phyloP scores from a whole-genome alignment of 2,329 filamentous ascomycete genomes.

The Blumeria graminis region DNA sequence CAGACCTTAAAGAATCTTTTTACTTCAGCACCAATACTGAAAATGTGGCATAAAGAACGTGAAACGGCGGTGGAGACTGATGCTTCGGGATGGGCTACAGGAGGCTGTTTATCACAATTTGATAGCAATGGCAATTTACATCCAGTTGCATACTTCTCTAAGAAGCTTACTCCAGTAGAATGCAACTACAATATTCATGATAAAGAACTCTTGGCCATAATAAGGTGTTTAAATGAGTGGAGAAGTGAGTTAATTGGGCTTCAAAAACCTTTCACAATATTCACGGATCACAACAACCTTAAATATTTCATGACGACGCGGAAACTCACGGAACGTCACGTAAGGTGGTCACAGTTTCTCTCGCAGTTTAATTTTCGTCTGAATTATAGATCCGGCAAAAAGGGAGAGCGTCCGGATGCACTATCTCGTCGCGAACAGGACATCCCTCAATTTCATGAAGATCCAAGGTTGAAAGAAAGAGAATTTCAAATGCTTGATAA shows the following conservation, averaged over 20 bases:
- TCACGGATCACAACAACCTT: slow-evolving; percentile 3
- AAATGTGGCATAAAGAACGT: not conserved
- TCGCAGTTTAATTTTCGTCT: not conserved
- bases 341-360: not conserved
- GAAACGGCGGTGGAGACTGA: not conserved
- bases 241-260: slow-evolving; percentile 1
- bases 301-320: slow-evolving; percentile 2
- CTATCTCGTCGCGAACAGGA: not conserved
- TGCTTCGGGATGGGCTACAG: not conserved
- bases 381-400: not conserved
- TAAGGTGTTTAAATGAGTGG: slow-evolving; percentile 5
- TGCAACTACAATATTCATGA: slow-evolving; percentile 15
- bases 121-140: not conserved
- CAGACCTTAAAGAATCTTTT: not conserved
- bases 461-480: not conserved
- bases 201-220: slow-evolving; percentile 14
- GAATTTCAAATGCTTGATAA: not conserved
- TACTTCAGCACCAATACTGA: not conserved
- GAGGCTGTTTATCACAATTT: not conserved
- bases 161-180: slow-evolving; percentile 9
- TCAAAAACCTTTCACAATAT: not conserved
- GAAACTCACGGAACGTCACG: not conserved
- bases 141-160: slow-evolving; percentile 10
- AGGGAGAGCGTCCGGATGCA: not conserved
- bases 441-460: not conserved